Conservation (phyloP, 768 basidiomycete species). For the Boletus vermiculosoides region DNA sequence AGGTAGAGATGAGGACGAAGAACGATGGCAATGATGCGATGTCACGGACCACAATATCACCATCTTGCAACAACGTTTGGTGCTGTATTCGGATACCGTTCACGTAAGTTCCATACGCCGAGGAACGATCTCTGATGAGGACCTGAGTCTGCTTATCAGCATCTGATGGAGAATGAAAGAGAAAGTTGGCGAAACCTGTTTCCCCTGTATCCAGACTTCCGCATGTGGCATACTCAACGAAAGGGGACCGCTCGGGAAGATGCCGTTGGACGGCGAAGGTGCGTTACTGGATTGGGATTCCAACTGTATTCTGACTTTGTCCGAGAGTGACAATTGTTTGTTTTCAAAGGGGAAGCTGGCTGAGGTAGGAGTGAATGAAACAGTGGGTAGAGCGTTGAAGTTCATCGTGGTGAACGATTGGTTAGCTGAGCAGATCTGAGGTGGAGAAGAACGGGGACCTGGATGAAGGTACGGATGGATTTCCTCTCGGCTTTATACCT, state of each 20-base stretch:
- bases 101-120: slow-evolving; percentile 48
- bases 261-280: slow-evolving; percentile 37
- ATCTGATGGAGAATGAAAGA: background rate
- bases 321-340: slow-evolving; percentile 37
- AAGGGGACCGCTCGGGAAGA: slow-evolving; percentile 40
- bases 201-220: slow-evolving; percentile 45
- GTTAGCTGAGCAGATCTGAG: background rate
- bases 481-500: slow-evolving; percentile 22
- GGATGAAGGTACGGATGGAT: background rate
- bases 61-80: slow-evolving; percentile 38
- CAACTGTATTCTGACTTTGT: slow-evolving; percentile 32
- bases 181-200: slow-evolving; percentile 34
- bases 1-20: slow-evolving; percentile 8
- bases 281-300: slow-evolving; percentile 32
- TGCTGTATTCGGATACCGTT: slow-evolving; percentile 43
- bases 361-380: slow-evolving; percentile 36
- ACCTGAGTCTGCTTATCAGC: slow-evolving; percentile 33
- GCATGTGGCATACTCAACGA: slow-evolving; percentile 45
- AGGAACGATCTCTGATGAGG: slow-evolving; percentile 46
- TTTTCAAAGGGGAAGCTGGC: slow-evolving; percentile 38
- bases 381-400: slow-evolving; percentile 27
- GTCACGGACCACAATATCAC: slow-evolving; percentile 44
- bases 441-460: background rate
- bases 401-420: slow-evolving; percentile 17
- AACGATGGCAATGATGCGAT: background rate